phyloP scores from a whole-genome alignment of 352 stramenopile genomes.

The Globisporangium emineosum region DNA sequence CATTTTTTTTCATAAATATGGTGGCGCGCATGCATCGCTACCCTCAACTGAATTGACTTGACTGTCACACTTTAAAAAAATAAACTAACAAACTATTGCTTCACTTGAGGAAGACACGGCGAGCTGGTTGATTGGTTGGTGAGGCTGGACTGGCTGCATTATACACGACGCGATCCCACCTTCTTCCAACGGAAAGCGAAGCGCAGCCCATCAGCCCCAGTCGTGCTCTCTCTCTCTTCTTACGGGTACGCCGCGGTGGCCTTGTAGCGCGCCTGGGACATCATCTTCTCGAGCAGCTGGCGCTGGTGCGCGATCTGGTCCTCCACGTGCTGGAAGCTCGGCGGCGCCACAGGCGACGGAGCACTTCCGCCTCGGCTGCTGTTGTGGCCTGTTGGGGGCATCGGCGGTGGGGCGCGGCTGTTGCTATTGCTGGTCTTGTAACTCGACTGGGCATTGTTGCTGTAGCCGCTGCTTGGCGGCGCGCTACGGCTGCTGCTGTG shows the following conservation, averaged over 20 bases:
- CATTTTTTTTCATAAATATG: conserved; percentile 1
- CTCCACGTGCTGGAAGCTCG: conserved; percentile 40
- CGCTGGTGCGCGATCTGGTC: conserved; percentile 66
- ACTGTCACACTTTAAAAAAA: neutral
- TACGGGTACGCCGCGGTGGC: conserved; percentile 15
- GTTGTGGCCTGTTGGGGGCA: neutral
- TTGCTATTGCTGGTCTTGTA: neutral
- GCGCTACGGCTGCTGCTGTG: conserved; percentile 4
- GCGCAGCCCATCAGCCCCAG: neutral
- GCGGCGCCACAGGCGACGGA: neutral
- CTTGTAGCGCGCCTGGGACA: conserved; percentile 43
- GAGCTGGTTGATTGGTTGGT: too few relatives aligned
- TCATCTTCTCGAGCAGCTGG: conserved; percentile 62
- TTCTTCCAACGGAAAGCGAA: conserved; percentile 11
- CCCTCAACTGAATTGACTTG: neutral
- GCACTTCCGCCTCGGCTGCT: neutral
- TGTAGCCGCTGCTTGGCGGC: neutral
- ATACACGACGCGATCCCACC: neutral
- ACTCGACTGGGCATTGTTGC: neutral
- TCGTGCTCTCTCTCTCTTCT: neutral
- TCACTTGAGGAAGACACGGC: too few relatives aligned
- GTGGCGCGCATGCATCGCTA: neutral
- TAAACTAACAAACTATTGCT: conserved; percentile 8
- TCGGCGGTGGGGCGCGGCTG: neutral
- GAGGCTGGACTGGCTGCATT: too few relatives aligned